Percentiles rank a stretch among this genome's conserved stretches.
phyloP scores from a whole-genome alignment of 1,139 yeast species.

The Pichia sp. region DNA sequence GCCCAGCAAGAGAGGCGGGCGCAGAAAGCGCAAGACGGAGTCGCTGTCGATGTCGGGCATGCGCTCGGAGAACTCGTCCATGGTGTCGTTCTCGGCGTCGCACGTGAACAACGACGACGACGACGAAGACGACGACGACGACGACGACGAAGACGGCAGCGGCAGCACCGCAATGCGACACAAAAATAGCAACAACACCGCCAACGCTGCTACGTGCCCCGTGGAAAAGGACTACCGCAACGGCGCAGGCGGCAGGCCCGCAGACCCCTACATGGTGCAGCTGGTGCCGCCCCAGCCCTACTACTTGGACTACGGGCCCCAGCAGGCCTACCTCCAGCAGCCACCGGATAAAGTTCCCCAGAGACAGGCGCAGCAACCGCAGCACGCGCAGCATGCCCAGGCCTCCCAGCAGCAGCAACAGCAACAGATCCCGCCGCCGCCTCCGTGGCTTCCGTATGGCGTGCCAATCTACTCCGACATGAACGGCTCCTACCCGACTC shows the following conservation, averaged over 20 bases:
- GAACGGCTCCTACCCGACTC: neutral
- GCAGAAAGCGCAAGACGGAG: slow-evolving; percentile 36
- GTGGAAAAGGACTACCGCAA: neutral
- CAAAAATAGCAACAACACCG: neutral
- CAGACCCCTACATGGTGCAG: neutral
- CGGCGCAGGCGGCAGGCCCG: neutral
- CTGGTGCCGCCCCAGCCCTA: neutral
- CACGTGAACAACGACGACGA: neutral
- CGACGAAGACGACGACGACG: neutral
- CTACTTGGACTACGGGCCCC: neutral
- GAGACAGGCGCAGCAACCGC: neutral
- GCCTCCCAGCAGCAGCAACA: neutral
- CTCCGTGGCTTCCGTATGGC: slow-evolving; percentile 2
- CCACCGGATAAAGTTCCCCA: neutral
- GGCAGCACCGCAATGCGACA: neutral
- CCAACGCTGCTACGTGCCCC: neutral
- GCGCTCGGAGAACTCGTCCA: slow-evolving; percentile 8
- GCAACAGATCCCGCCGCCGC: neutral
- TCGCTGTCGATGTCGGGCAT: neutral
- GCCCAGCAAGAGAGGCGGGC: slow-evolving; percentile 56
- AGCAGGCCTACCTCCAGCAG: neutral
- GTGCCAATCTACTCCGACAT: neutral
- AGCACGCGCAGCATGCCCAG: neutral
- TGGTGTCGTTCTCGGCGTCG: slow-evolving; percentile 7
- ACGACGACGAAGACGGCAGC: neutral